Percentiles rank a stretch among this genome's conserved stretches.
These are phyloP conservation scores for Trichoderma sp. DNA, from an alignment of 2,329 filamentous ascomycete genomes.

Conservation along the genomic window DNA sequence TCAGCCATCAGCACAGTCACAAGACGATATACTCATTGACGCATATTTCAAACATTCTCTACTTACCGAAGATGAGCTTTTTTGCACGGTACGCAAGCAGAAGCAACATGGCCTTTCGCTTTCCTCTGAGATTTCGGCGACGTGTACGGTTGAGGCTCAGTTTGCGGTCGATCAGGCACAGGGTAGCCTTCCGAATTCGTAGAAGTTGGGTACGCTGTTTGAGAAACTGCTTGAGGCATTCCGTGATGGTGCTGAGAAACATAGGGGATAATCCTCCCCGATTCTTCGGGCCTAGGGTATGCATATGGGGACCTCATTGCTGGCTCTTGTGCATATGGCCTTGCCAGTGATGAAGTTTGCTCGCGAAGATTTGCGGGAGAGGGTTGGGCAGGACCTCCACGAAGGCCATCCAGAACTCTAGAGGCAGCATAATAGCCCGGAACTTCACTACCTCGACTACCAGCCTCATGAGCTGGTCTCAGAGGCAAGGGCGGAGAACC, in stretches of 20 bases:
- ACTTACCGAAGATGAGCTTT: conserved; percentile 74
- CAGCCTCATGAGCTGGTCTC: conserved; percentile 61
- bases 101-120: conserved; percentile 80
- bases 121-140: conserved; percentile 67
- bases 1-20: not conserved
- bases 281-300: conserved; percentile 37
- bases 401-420: conserved; percentile 56
- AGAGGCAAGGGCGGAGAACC: conserved; percentile 65
- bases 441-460: conserved; percentile 54
- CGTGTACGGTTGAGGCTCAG: conserved; percentile 53
- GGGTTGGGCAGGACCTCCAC: conserved; percentile 42
- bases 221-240: conserved; percentile 17
- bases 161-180: conserved; percentile 40
- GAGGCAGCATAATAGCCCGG: conserved; percentile 49
- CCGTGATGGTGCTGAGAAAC: conserved; percentile 33
- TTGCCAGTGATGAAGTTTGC: conserved; percentile 33
- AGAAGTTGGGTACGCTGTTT: conserved; percentile 34
- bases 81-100: conserved; percentile 84
- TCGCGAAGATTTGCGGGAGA: conserved; percentile 34
- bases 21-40: not conserved
- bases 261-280: conserved; percentile 34
- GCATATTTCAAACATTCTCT: not conserved
- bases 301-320: conserved; percentile 33
- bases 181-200: conserved; percentile 33
- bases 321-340: conserved; percentile 38